Evolutionary conservation across 768 basidiomycete genomes (phyloP).

Genomic region (Russula emetica): DNA sequence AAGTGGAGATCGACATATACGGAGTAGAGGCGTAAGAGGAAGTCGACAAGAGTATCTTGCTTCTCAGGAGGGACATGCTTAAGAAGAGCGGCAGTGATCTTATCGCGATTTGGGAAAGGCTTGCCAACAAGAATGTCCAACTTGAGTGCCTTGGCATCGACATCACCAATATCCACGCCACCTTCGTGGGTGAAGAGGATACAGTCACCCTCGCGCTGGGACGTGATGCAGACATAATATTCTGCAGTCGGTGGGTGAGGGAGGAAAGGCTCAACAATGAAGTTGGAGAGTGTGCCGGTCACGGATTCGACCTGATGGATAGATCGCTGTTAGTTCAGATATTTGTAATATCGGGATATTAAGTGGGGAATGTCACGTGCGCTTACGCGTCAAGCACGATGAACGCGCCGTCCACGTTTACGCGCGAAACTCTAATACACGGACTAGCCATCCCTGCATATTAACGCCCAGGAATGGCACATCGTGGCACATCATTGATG

Average conservation of each 20-base stretch:
- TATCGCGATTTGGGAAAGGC: conserved; percentile 77
- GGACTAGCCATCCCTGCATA: conserved; percentile 10
- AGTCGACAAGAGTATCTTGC: conserved; percentile 91
- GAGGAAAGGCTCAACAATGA: conserved; percentile 98
- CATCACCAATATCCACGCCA: conserved; percentile 97
- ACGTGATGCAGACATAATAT: conserved; percentile 98
- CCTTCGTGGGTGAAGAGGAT: conserved; percentile 99
- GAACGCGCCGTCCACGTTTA: no score
- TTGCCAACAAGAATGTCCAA: conserved; percentile 75
- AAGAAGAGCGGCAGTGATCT: conserved; percentile 72
- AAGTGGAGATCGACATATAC: conserved; percentile 99
- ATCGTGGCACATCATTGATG: conserved; percentile 8
- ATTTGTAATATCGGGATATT: not conserved
- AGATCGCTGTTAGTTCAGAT: conserved; percentile 10
- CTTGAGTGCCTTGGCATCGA: conserved; percentile 93
- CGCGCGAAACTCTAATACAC: conserved; percentile 8
- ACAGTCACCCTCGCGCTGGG: conserved; percentile 86
- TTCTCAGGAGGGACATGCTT: conserved; percentile 77
- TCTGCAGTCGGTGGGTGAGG: conserved; percentile 92
- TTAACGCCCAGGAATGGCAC: not conserved
- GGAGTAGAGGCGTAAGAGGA: conserved; percentile 90
- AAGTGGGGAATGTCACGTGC: conserved; percentile 26
- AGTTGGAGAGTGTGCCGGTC: conserved; percentile 93
- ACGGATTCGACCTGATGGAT: conserved; percentile 75
- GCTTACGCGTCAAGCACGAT: conserved; percentile 8